phyloP scores from a whole-genome alignment of 257 asterid species.

The Solanum lycopersicoides region DNA sequence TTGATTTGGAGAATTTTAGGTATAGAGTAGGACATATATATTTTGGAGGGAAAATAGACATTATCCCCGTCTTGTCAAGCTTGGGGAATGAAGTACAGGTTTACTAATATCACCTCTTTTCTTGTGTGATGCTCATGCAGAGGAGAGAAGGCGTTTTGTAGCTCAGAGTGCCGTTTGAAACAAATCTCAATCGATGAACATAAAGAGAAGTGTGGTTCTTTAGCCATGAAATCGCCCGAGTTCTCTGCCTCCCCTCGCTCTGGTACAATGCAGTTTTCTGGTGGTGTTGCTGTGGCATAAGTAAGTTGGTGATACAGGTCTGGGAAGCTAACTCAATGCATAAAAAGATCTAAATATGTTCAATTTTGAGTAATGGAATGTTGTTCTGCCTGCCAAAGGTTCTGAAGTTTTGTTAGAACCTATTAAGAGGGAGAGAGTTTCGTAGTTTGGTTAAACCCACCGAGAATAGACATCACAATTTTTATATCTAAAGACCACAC shows the following conservation, averaged over 20 bases:
- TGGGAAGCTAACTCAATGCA: neutral
- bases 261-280: conserved; percentile 26
- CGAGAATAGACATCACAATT: neutral
- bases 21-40: neutral
- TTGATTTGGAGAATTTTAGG: neutral
- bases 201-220: conserved; percentile 30
- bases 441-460: neutral
- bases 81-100: neutral
- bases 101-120: neutral
- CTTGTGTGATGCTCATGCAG: conserved; percentile 20
- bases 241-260: conserved; percentile 49
- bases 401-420: neutral
- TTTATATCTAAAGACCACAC: neutral
- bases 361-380: neutral
- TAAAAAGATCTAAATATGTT: neutral
- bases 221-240: conserved; percentile 27
- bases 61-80: neutral
- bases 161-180: conserved; percentile 44
- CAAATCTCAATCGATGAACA: conserved; percentile 38
- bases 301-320: neutral
- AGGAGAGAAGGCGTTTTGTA: conserved; percentile 57
- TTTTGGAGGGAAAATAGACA: neutral
- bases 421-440: neutral
- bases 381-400: neutral
- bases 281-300: conserved; percentile 58